Evolutionary conservation across 2,329 filamentous ascomycete genomes (phyloP).

Genomic region (Penicillium frequentans): DNA sequence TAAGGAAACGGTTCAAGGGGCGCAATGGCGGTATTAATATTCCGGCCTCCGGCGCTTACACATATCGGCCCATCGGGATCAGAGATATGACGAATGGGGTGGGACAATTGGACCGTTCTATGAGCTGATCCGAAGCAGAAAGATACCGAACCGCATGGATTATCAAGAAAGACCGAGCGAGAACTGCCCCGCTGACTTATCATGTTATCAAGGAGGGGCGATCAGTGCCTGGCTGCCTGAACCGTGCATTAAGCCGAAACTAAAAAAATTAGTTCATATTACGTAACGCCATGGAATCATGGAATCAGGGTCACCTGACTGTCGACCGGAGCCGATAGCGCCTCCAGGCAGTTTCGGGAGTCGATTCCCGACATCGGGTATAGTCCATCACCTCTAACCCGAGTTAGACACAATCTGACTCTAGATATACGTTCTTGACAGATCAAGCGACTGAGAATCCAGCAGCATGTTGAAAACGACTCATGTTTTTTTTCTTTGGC

Average conservation of each 20-base stretch:
- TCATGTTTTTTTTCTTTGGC: neutral
- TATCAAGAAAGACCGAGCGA: constrained; percentile 38
- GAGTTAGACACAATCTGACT: neutral
- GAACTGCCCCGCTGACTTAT: constrained; percentile 20
- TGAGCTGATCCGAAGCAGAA: constrained; percentile 37
- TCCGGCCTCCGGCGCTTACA: constrained; percentile 21
- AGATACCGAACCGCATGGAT: constrained; percentile 39
- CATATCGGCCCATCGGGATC: constrained; percentile 28
- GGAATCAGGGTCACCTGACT: neutral
- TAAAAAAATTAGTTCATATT: neutral
- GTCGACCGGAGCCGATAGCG: neutral
- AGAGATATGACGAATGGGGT: constrained; percentile 18
- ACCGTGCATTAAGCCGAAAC: neutral
- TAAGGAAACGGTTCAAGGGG: constrained; percentile 1
- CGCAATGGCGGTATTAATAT: constrained; percentile 20
- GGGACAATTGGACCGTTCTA: constrained; percentile 17
- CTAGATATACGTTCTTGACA: neutral
- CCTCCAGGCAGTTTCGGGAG: neutral
- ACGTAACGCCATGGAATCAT: neutral
- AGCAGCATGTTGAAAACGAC: too few species aligned
- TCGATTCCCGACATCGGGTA: neutral
- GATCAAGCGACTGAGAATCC: too few species aligned
- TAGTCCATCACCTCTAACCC: neutral
- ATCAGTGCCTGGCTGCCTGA: constrained; percentile 4
- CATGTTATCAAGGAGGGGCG: neutral